A percentile compares a stretch with the other conserved stretches of the same genome.
Conservation (phyloP, 2,329 filamentous ascomycete species). For the Albifimbria verrucaria region DNA sequence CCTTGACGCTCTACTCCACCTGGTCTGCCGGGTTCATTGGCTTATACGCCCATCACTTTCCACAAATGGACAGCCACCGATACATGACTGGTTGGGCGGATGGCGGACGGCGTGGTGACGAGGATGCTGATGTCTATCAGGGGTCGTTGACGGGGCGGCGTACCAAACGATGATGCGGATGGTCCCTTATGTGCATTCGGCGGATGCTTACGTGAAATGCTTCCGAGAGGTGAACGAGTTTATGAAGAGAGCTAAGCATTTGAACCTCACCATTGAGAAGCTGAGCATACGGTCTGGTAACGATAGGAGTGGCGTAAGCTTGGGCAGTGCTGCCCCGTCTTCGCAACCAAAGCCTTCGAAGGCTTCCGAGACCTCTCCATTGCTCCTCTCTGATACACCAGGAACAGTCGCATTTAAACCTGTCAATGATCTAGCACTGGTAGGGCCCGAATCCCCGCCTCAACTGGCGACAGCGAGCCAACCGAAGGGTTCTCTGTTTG, state of each 20-base stretch:
- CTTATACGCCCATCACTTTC: slow-evolving; percentile 65
- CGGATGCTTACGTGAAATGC: not conserved
- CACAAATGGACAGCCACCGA: slow-evolving; percentile 59
- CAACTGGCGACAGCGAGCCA: too few relatives aligned
- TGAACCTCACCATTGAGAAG: not conserved
- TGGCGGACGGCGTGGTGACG: slow-evolving; percentile 1
- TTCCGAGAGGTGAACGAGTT: slow-evolving; percentile 1
- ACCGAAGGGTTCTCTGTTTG: not conserved
- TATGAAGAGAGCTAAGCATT: not conserved
- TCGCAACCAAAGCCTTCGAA: too few relatives aligned
- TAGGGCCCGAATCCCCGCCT: slow-evolving; percentile 8
- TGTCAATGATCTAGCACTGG: slow-evolving; percentile 6
- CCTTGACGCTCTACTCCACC: slow-evolving; percentile 63
- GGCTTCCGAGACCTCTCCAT: too few relatives aligned
- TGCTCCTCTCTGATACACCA: too few relatives aligned
- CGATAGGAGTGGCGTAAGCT: slow-evolving; percentile 2
- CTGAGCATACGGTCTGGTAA: slow-evolving; percentile 14
- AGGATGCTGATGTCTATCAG: slow-evolving; percentile 4
- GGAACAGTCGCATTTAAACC: slow-evolving; percentile 7
- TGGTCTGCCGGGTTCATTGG: slow-evolving; percentile 65
- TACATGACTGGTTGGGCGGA: slow-evolving; percentile 6
- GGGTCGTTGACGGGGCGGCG: slow-evolving; percentile 7
- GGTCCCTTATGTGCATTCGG: not conserved
- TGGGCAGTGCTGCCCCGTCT: too few relatives aligned
- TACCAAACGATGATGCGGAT: slow-evolving; percentile 15